phyloP scores from a whole-genome alignment of 768 basidiomycete genomes.

The Tricholoma bakamatsutake region DNA sequence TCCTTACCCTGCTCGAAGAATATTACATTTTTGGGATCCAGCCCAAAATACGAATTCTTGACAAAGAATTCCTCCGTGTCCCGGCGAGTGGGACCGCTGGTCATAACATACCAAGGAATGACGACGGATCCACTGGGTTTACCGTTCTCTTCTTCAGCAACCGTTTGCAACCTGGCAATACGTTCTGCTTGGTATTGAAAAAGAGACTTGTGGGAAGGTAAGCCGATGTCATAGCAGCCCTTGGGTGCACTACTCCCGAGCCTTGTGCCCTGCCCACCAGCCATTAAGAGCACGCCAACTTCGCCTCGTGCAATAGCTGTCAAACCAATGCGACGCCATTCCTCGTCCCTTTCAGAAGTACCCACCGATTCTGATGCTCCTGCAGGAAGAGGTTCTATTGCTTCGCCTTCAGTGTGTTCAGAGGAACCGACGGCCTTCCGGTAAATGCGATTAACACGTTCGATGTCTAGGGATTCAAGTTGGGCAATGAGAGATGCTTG shows the following conservation, averaged over 20 bases:
- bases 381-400: conserved; percentile 79
- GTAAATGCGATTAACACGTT: conserved; percentile 89
- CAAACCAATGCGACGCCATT: conserved; percentile 79
- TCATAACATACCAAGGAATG: conserved; percentile 99
- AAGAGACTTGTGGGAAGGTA: conserved; percentile 88
- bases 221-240: conserved; percentile 95
- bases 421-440: conserved; percentile 68
- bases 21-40: conserved; percentile 72
- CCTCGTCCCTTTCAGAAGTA: conserved; percentile 46
- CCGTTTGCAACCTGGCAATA: conserved; percentile 73
- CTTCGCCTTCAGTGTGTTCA: conserved; percentile 40
- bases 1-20: conserved; percentile 91
- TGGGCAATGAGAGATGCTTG: conserved; percentile 61
- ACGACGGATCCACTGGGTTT: conserved; percentile 57
- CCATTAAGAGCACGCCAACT: conserved; percentile 96
- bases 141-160: conserved; percentile 55
- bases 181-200: conserved; percentile 99
- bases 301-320: conserved; percentile 74
- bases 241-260: conserved; percentile 91
- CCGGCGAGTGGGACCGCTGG: conserved; percentile 87
- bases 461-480: conserved; percentile 76
- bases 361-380: conserved; percentile 63
- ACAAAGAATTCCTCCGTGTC: conserved; percentile 86
- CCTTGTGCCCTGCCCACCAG: conserved; percentile 95
- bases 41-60: conserved; percentile 74